Evolutionary conservation across 805 yeast genomes (phyloP), one percentile per base, ranked within the genome.

Genomic region (Maudiozyma turicensis): DNA sequence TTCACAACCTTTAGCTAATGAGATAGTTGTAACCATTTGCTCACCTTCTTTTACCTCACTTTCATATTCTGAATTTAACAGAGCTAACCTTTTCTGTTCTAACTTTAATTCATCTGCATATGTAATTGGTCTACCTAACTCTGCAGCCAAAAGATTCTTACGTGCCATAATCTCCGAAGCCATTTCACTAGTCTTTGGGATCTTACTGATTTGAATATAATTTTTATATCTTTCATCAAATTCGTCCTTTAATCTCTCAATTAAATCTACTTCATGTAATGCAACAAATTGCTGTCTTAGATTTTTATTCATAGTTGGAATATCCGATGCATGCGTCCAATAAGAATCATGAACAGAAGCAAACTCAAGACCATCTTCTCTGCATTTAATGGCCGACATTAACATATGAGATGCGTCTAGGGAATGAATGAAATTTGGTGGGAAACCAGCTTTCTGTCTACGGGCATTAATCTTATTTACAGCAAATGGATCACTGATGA

Each of bases 271-370:
- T 52, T 77, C 77, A 64, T 91, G 97, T 49, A 91, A 71, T 47
- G 75, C 70, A 52, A 93, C 83, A 64, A 91, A 91, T 50, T 86
- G 82, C 37, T 84, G 82, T 61, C 99, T 77, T 54, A 93, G 70
- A 43, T 77, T 70, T 11, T 58, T 59, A 65, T 82, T 87, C 93
- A 91, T 82, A 3, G 60, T 62, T 51, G 81, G 82, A 40, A 91
- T 81, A 63, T 86, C 91, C 45, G 79, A 71, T 1, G 99, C 97
- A 64, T 93, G 98, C 0, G 98, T 89, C 99, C 99, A 91, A 65
- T 86, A 91, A 0, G 98, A 91, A 65, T 91, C 99, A 67, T 91
- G 99, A 28, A 91, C 99, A 0, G 98, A 81, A 0, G 98, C 96
- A 73, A 93, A 91, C 10, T 80, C 72, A 45, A 93, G 67, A 0